Evolutionary conservation across 2,329 filamentous ascomycete genomes (phyloP), one percentile per base, ranked within the genome.

Genomic region (Ampelomyces quisqualis): DNA sequence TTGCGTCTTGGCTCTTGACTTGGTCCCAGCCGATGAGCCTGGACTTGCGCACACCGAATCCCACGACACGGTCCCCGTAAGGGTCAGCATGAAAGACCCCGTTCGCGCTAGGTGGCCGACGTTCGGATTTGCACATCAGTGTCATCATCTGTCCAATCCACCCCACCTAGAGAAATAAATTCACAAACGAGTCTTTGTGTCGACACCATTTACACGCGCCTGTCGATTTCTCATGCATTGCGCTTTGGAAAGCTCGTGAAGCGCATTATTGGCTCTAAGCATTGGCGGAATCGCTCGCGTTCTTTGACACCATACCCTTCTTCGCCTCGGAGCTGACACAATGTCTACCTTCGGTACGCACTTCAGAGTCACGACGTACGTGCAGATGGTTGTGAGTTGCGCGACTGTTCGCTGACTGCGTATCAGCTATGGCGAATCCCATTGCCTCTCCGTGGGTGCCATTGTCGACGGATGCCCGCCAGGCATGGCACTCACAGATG

Each of bases 381-480:
- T n/a, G n/a, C n/a, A n/a, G n/a, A n/a, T n/a, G n/a, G n/a, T n/a
- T n/a, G n/a, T n/a, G n/a, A n/a, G n/a, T n/a, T n/a, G n/a, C n/a
- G n/a, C n/a, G n/a, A n/a, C n/a, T n/a, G n/a, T n/a, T 43, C 40
- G 43, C 62, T 60, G 37, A 60, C 14, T 21, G 7, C 15, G 11
- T 20, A 40, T 36, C 66, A 82, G 81, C 64, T 88, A 88, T 74
- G 86, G 86, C 67, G 86, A 90, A 71, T 94, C 88, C 42, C 91
- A 96, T 74, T 94, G 91, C 75, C 85, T 84, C 62, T 91, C 86
- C 21, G 90, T 97, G 61, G 90, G 90, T 64, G 94, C 88, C 75
- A 96, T 97, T 62, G 85, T 97, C 71, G 91, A 97, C 68, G 90
- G 90, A 58, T 87, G 83, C 64, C 93, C 91, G 23, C 90, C 93